Conservation (phyloP, 2,329 filamentous ascomycete genomes). For the Salinomyces thailandicus region DNA sequence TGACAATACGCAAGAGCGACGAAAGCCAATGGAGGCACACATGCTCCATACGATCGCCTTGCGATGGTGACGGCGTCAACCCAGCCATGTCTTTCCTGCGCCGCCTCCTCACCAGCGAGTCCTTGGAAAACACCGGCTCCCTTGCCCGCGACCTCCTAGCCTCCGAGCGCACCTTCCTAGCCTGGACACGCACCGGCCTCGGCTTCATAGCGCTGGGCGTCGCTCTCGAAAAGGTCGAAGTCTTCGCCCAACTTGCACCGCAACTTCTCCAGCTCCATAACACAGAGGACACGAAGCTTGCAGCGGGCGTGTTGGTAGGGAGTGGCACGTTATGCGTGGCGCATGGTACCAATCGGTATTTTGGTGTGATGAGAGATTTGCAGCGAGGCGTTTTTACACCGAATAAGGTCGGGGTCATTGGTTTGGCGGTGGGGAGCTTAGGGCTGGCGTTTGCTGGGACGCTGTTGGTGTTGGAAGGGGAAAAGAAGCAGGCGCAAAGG, state of each 20-base stretch:
- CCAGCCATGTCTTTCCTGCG: too few relatives aligned
- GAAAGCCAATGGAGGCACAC: too few relatives aligned
- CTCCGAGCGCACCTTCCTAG: slow-evolving; percentile 44
- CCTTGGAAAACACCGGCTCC: slow-evolving; percentile 38
- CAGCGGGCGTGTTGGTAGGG: slow-evolving; percentile 31
- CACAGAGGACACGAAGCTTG: slow-evolving; percentile 20
- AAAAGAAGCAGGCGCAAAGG: too few relatives aligned
- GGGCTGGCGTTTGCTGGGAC: slow-evolving; percentile 23
- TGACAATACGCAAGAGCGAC: too few relatives aligned
- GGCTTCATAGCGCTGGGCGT: slow-evolving; percentile 44
- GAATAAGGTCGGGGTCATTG: slow-evolving; percentile 21
- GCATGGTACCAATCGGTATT: slow-evolving; percentile 41
- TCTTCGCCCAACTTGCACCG: slow-evolving; percentile 20
- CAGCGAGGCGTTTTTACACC: slow-evolving; percentile 36
- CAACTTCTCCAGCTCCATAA: slow-evolving; percentile 23
- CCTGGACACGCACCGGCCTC: slow-evolving; percentile 43
- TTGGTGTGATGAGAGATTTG: slow-evolving; percentile 33
- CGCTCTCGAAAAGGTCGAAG: slow-evolving; percentile 41
- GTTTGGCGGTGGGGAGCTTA: slow-evolving; percentile 22
- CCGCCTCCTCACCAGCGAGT: slow-evolving; percentile 10
- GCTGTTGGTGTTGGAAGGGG: slow-evolving; percentile 20
- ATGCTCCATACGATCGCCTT: too few relatives aligned
- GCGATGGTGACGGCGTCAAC: too few relatives aligned
- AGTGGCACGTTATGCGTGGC: slow-evolving; percentile 37
- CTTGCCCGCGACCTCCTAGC: slow-evolving; percentile 45